A percentile compares a stretch with the other conserved stretches of the same genome.
Conservation (phyloP, 2,329 filamentous ascomycete species). For the Hirsutella rhossiliensis region DNA sequence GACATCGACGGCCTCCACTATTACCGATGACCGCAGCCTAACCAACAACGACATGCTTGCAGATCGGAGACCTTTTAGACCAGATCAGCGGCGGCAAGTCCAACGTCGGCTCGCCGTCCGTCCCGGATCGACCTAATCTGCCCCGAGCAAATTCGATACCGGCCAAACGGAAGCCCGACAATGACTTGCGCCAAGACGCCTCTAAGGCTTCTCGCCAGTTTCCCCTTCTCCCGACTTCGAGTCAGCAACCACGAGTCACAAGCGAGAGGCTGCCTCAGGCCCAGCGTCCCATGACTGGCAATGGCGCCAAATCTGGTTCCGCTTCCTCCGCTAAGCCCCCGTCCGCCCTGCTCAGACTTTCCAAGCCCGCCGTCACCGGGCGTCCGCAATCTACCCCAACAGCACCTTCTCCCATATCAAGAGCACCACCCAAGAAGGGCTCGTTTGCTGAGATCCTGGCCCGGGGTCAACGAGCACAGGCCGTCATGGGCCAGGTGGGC, state of each 20-base stretch:
- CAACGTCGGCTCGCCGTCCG: slow-evolving; percentile 19
- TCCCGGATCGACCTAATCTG: slow-evolving; percentile 16
- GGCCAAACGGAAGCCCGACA: slow-evolving; percentile 46
- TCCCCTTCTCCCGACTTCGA: slow-evolving; percentile 5
- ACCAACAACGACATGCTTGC: neutral
- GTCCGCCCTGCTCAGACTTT: slow-evolving; percentile 11
- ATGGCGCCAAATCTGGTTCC: slow-evolving; percentile 4
- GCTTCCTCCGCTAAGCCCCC: slow-evolving; percentile 11
- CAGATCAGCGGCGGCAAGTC: slow-evolving; percentile 47
- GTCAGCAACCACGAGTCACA: slow-evolving; percentile 1
- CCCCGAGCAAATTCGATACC: slow-evolving; percentile 13
- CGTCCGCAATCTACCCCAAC: slow-evolving; percentile 12
- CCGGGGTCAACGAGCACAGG: slow-evolving; percentile 55
- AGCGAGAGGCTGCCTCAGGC: neutral
- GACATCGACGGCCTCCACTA: neutral
- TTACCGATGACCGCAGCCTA: neutral
- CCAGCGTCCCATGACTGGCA: slow-evolving; percentile 2
- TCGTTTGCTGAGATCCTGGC: slow-evolving; percentile 66
- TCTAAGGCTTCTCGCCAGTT: slow-evolving; percentile 29
- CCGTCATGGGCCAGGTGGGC: slow-evolving; percentile 47
- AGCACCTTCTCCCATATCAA: slow-evolving; percentile 28
- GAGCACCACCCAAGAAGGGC: slow-evolving; percentile 52
- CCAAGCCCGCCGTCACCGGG: slow-evolving; percentile 8
- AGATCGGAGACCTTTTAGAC: slow-evolving; percentile 30
- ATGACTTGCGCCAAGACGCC: slow-evolving; percentile 28